Percentiles rank a stretch among this genome's conserved stretches.
Conservation (phyloP, 2,329 filamentous ascomycete species). For the Drechslera avenae region DNA sequence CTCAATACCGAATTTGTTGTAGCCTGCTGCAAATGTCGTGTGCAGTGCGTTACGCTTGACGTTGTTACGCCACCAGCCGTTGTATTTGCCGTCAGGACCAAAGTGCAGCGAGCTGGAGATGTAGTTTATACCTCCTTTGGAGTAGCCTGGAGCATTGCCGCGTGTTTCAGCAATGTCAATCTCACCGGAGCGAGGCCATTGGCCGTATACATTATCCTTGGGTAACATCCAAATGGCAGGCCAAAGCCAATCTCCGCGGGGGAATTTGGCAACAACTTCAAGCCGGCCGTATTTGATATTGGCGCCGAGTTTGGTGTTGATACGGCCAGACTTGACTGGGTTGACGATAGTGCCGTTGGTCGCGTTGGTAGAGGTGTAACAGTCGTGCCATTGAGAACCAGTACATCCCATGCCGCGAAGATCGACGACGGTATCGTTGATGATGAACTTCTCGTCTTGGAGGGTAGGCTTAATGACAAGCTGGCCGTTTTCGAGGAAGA, state of each 20-base stretch:
- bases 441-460: slow-evolving; percentile 69
- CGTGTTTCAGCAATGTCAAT: slow-evolving; percentile 83
- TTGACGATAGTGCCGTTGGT: slow-evolving; percentile 79
- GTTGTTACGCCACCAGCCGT: slow-evolving; percentile 84
- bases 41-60: slow-evolving; percentile 76
- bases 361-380: slow-evolving; percentile 73
- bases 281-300: slow-evolving; percentile 80
- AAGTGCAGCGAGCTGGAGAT: slow-evolving; percentile 80
- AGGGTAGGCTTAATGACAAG: slow-evolving; percentile 79
- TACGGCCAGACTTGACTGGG: slow-evolving; percentile 76
- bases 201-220: slow-evolving; percentile 70
- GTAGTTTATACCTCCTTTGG: slow-evolving; percentile 80
- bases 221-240: slow-evolving; percentile 93
- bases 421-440: slow-evolving; percentile 70
- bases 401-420: slow-evolving; percentile 72
- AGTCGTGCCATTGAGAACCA: slow-evolving; percentile 63
- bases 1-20: slow-evolving; percentile 80
- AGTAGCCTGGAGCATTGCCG: slow-evolving; percentile 80
- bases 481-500: slow-evolving; percentile 70
- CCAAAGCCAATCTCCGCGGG: slow-evolving; percentile 84
- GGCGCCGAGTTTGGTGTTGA: slow-evolving; percentile 73
- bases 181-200: slow-evolving; percentile 80
- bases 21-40: slow-evolving; percentile 70
- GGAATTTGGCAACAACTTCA: slow-evolving; percentile 77
- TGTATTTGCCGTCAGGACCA: slow-evolving; percentile 73